phyloP scores from a whole-genome alignment of 345 rosid species.

The Populus alba region DNA sequence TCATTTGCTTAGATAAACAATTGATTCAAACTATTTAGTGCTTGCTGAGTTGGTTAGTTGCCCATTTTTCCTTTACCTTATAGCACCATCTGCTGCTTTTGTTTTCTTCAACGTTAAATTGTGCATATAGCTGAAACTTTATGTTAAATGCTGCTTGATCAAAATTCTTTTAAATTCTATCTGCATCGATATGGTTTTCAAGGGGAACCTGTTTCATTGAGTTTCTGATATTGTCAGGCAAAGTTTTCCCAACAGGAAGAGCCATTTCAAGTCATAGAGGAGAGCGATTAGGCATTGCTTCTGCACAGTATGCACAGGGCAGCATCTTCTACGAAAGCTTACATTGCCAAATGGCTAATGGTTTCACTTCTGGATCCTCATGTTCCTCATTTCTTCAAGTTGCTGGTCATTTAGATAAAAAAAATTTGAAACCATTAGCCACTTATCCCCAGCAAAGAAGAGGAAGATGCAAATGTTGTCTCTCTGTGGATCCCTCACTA shows the following conservation, averaged over 20 bases:
- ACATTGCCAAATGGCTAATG: conserved; percentile 21
- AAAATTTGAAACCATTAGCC: conserved; percentile 5
- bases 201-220: neutral
- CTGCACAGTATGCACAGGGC: conserved; percentile 27
- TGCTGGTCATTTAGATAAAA: conserved; percentile 23
- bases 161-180: neutral
- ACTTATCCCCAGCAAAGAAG: conserved; percentile 10
- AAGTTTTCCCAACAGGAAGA: conserved; percentile 29
- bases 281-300: conserved; percentile 24
- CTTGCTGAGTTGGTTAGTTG: neutral
- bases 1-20: neutral
- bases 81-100: neutral
- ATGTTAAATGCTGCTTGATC: neutral
- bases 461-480: conserved; percentile 4
- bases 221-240: conserved; percentile 40
- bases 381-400: conserved; percentile 13
- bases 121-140: neutral
- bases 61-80: neutral
- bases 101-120: neutral
- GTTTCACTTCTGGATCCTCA: conserved; percentile 28
- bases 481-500: neutral
- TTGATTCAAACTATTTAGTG: neutral
- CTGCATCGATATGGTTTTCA: conserved; percentile 3
- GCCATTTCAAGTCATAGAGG: conserved; percentile 22
- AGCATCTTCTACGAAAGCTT: conserved; percentile 24